Conservation (phyloP, 2,329 filamentous ascomycete species). For the Hypoxylon sp. region DNA sequence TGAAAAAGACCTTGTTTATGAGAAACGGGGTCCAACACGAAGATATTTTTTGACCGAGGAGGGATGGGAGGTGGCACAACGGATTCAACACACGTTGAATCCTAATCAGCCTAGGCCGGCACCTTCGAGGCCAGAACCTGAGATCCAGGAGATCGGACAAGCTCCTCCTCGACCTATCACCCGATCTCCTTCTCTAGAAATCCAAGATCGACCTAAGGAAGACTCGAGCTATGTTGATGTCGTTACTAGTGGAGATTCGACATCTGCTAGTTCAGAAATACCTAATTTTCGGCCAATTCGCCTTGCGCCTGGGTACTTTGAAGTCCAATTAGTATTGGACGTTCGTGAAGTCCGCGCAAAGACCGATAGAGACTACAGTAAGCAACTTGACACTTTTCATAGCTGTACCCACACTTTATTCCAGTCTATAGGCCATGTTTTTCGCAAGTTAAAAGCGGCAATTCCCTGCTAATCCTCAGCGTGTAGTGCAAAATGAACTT, state of each 20-base stretch:
- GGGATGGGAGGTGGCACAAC: conserved; percentile 79
- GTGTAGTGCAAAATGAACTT: conserved; percentile 73
- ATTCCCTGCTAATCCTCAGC: conserved; percentile 15
- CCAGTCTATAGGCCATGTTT: not conserved
- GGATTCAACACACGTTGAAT: conserved; percentile 67
- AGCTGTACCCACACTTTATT: too few species aligned
- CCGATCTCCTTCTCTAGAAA: conserved; percentile 44
- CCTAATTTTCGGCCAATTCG: conserved; percentile 70
- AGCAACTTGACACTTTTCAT: conserved; percentile 3
- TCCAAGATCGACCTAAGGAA: conserved; percentile 36
- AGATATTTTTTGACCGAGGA: conserved; percentile 81
- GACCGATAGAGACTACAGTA: conserved; percentile 78
- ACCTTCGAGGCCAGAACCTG: conserved; percentile 32
- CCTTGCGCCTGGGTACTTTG: conserved; percentile 75
- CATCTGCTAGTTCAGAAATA: conserved; percentile 50
- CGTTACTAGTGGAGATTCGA: conserved; percentile 56
- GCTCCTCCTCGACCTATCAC: conserved; percentile 20
- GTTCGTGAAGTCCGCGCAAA: conserved; percentile 79
- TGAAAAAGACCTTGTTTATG: conserved; percentile 79
- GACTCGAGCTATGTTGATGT: conserved; percentile 55
- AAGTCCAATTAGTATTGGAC: conserved; percentile 79
- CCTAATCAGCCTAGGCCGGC: conserved; percentile 37
- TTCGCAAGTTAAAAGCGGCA: not conserved
- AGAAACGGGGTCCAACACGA: conserved; percentile 75
- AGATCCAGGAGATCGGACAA: conserved; percentile 30